Evolutionary conservation across 176 grass and related monocot genomes (phyloP).

Genomic region (Avena atlantica): DNA sequence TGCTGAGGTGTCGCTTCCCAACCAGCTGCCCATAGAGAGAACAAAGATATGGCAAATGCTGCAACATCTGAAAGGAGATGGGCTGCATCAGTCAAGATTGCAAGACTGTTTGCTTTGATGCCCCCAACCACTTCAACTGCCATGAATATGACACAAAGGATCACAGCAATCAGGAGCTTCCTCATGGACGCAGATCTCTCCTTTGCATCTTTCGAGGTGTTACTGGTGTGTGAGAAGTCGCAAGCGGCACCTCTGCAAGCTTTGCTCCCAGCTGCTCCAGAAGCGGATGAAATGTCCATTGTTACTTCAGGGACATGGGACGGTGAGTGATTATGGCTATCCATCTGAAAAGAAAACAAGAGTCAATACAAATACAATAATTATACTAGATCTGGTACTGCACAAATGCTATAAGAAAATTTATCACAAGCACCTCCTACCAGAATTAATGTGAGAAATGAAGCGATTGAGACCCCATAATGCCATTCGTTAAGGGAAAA

Average conservation of each 20-base stretch:
- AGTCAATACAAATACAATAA: constrained; percentile 28
- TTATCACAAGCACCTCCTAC: neutral
- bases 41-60: constrained; percentile 93
- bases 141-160: constrained; percentile 94
- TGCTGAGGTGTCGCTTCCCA: constrained; percentile 94
- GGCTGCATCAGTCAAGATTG: constrained; percentile 93
- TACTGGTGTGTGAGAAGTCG: constrained; percentile 66
- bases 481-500: neutral
- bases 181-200: constrained; percentile 84
- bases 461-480: neutral
- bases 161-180: constrained; percentile 80
- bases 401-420: constrained; percentile 13
- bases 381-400: neutral
- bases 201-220: constrained; percentile 61
- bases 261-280: constrained; percentile 64
- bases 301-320: constrained; percentile 68
- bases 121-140: constrained; percentile 90
- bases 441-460: constrained; percentile 19
- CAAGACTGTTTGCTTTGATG: constrained; percentile 96
- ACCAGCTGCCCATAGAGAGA: constrained; percentile 94
- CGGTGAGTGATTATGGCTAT: constrained; percentile 44
- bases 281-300: constrained; percentile 62
- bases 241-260: constrained; percentile 70
- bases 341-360: constrained; percentile 69
- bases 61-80: constrained; percentile 98